phyloP scores from a whole-genome alignment of 176 grass and related monocot genomes.

The Rhynchospora tenuis region DNA sequence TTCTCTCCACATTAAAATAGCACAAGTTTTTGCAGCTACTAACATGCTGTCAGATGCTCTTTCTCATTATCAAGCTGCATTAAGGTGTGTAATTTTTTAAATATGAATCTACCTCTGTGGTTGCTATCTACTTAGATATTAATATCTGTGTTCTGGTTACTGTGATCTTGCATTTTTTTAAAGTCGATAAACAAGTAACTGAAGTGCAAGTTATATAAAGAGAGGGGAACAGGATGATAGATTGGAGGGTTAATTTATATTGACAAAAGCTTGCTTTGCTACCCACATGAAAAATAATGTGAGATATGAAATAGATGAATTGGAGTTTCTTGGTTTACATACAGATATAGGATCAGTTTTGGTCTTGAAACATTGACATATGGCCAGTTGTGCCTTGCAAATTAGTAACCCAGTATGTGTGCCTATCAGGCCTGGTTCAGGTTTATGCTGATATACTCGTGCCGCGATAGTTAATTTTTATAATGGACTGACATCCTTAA shows the following conservation, averaged over 20 bases:
- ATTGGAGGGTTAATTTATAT: neutral
- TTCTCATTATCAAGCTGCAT: slow-evolving; percentile 89
- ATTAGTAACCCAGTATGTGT: neutral
- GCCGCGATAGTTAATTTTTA: neutral
- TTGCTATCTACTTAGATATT: neutral
- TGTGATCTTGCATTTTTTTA: neutral
- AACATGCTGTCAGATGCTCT: slow-evolving; percentile 93
- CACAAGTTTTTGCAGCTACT: slow-evolving; percentile 78
- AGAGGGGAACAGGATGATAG: neutral
- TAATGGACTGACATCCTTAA: slow-evolving; percentile 1
- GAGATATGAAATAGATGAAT: neutral
- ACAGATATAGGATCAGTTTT: neutral
- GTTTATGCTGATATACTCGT: neutral
- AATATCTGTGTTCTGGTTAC: neutral
- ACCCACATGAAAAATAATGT: too few relatives aligned
- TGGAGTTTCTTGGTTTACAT: slow-evolving; percentile 7
- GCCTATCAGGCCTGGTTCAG: neutral
- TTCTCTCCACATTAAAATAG: slow-evolving; percentile 91
- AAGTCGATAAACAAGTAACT: neutral
- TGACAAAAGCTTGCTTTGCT: neutral
- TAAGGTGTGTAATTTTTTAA: slow-evolving; percentile 49
- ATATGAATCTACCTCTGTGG: neutral
- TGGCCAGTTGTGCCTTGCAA: neutral
- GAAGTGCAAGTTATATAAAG: neutral
- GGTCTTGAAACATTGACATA: neutral